Base-by-base conservation (phyloP, 2,329 filamentous ascomycete genomes). In the Penicillium sumatraense region DNA sequence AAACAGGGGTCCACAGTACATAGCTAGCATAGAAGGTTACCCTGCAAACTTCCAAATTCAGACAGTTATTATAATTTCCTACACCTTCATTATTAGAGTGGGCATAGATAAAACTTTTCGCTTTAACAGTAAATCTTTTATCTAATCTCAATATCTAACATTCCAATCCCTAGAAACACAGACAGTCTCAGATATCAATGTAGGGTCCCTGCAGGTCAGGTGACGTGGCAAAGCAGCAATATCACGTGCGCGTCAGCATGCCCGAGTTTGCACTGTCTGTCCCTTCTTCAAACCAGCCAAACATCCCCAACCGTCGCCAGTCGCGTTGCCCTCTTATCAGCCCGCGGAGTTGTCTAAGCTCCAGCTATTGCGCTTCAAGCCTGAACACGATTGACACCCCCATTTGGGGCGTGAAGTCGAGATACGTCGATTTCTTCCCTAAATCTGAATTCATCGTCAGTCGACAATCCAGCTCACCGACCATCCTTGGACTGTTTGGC, bases 191-290 rank as follows among this genome's bases (percentile, higher is more conserved):
- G n/a, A n/a, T n/a, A n/a, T n/a, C n/a, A n/a, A n/a, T n/a, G n/a
- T n/a, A n/a, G n/a, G n/a, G n/a, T n/a, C n/a, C n/a, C n/a, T n/a
- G n/a, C n/a, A n/a, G n/a, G n/a, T n/a, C n/a, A n/a, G n/a, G n/a
- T n/a, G n/a, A n/a, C n/a, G n/a, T n/a, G n/a, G n/a, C n/a, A n/a
- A n/a, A n/a, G n/a, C n/a, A n/a, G n/a, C n/a, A n/a, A n/a, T n/a
- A n/a, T 47, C 44, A 48, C 51, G 24, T 42, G 24, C 11, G 5
- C 59, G 53, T 64, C n/a, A n/a, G n/a, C n/a, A n/a, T n/a, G n/a
- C n/a, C n/a, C n/a, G 58, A 65, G 70, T 74, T 75, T 75, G 72
- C 72, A 75, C 54, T 75, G 72, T 75, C 72, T 74, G 72, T 59
- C 64, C 57, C 57, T 63, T 49, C 65, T 74, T 73, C 72, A 75